A percentile compares a stretch with the other conserved stretches of the same genome.
phyloP scores from a whole-genome alignment of 2,329 filamentous ascomycete genomes.

The Leptosphaerulina australis region DNA sequence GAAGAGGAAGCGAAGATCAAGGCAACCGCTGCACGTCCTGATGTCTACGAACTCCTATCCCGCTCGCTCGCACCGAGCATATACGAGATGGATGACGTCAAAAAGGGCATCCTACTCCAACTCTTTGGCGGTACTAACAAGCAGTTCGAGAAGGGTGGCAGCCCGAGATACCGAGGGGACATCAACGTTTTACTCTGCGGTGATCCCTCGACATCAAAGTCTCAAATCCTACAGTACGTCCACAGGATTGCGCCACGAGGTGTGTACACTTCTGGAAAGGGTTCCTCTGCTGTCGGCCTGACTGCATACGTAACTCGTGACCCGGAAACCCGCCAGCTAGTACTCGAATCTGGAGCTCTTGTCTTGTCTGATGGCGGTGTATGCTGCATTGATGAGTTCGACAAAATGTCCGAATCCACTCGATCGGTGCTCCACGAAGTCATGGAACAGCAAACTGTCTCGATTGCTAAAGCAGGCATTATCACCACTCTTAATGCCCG shows the following conservation, averaged over 20 bases:
- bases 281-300: constrained; percentile 75
- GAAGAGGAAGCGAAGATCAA: constrained; percentile 92
- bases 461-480: constrained; percentile 78
- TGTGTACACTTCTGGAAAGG: constrained; percentile 78
- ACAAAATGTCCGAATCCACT: constrained; percentile 79
- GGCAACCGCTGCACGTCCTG: constrained; percentile 75
- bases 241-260: constrained; percentile 96
- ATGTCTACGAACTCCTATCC: constrained; percentile 91
- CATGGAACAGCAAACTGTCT: constrained; percentile 81
- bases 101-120: constrained; percentile 96
- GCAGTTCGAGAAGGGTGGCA: constrained; percentile 93
- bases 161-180: constrained; percentile 92
- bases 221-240: constrained; percentile 90
- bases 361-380: constrained; percentile 77
- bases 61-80: constrained; percentile 92
- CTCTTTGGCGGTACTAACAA: constrained; percentile 98
- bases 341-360: constrained; percentile 75
- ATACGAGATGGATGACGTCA: constrained; percentile 98
- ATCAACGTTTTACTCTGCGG: constrained; percentile 97
- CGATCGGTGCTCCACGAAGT: constrained; percentile 78
- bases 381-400: constrained; percentile 80
- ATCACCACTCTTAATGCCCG: constrained; percentile 91
- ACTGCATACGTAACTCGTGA: constrained; percentile 79
- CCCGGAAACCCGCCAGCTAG: constrained; percentile 73
- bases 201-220: constrained; percentile 96